phyloP scores from a whole-genome alignment of 805 yeast genomes.

The Candida khao-thaluensis region DNA sequence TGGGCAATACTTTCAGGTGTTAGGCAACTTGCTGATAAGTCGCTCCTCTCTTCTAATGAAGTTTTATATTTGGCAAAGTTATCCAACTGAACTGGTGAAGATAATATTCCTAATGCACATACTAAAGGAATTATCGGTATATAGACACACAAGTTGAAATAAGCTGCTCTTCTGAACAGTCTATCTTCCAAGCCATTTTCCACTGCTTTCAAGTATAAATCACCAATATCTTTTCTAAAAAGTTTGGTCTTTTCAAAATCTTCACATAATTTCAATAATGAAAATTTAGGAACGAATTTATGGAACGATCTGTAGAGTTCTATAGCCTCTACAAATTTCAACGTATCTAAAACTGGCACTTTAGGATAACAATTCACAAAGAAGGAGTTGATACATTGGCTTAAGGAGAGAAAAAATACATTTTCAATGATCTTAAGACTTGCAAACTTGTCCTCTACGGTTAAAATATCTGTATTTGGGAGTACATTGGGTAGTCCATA shows the following conservation, averaged over 20 bases:
- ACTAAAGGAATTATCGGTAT: slow-evolving; percentile 27
- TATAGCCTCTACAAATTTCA: slow-evolving; percentile 29
- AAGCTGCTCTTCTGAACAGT: slow-evolving; percentile 20
- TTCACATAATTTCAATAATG: slow-evolving; percentile 17
- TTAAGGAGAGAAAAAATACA: slow-evolving; percentile 15
- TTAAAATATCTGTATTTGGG: not conserved
- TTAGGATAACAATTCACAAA: slow-evolving; percentile 33
- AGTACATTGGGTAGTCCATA: slow-evolving; percentile 3
- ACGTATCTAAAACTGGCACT: slow-evolving; percentile 30
- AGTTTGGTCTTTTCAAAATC: slow-evolving; percentile 17
- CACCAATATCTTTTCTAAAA: slow-evolving; percentile 8
- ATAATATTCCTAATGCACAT: slow-evolving; percentile 34
- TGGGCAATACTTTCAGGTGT: slow-evolving; percentile 9
- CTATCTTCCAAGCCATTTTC: slow-evolving; percentile 18
- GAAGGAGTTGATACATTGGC: slow-evolving; percentile 24
- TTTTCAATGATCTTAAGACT: slow-evolving; percentile 19
- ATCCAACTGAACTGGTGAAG: slow-evolving; percentile 32
- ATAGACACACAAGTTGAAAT: slow-evolving; percentile 19
- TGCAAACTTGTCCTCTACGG: slow-evolving; percentile 15
- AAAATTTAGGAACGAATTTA: slow-evolving; percentile 18
- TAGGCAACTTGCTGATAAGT: slow-evolving; percentile 21
- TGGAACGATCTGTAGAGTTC: slow-evolving; percentile 24
- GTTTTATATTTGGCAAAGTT: slow-evolving; percentile 28
- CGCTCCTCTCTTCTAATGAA: slow-evolving; percentile 29
- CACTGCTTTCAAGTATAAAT: slow-evolving; percentile 16